A percentile compares a stretch with the other conserved stretches of the same genome.
phyloP scores from a whole-genome alignment of 768 basidiomycete species.

The Boletus fagicola region DNA sequence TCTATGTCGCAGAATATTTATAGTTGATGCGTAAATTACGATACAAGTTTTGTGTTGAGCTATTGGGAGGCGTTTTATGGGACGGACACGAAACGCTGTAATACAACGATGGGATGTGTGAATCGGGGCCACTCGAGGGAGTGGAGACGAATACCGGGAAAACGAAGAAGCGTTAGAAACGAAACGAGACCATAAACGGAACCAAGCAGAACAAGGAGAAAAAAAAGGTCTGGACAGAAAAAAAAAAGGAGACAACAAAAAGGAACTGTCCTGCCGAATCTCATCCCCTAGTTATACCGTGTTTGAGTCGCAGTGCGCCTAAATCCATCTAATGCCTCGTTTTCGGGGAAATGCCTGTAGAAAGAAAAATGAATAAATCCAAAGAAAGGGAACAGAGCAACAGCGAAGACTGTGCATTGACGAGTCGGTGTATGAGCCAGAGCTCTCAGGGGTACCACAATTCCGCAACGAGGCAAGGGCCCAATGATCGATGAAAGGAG shows the following conservation, averaged over 20 bases:
- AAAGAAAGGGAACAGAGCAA: constrained; percentile 18
- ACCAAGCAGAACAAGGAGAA: constrained; percentile 19
- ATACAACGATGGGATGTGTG: constrained; percentile 17
- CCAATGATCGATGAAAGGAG: background rate
- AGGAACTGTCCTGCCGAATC: background rate
- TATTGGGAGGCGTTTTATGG: constrained; percentile 1
- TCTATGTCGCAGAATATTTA: constrained; percentile 24
- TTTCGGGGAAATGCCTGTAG: constrained; percentile 31
- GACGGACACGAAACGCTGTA: constrained; percentile 9
- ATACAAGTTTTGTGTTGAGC: constrained; percentile 27
- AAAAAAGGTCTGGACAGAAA: constrained; percentile 8
- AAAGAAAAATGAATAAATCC: constrained; percentile 35
- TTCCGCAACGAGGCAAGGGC: constrained; percentile 3
- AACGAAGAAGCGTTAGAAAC: constrained; percentile 4
- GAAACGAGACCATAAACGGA: constrained; percentile 11
- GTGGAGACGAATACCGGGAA: background rate
- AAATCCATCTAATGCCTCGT: constrained; percentile 21
- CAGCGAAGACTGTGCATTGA: constrained; percentile 15
- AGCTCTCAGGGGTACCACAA: constrained; percentile 1
- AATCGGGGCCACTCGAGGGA: background rate
- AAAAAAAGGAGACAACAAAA: background rate
- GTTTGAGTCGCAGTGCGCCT: constrained; percentile 13
- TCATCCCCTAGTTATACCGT: constrained; percentile 11
- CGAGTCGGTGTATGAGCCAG: background rate
- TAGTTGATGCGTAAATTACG: constrained; percentile 36